Evolutionary conservation across 2,329 filamentous ascomycete genomes (phyloP).

Genomic region (Aspergillus terreus): DNA sequence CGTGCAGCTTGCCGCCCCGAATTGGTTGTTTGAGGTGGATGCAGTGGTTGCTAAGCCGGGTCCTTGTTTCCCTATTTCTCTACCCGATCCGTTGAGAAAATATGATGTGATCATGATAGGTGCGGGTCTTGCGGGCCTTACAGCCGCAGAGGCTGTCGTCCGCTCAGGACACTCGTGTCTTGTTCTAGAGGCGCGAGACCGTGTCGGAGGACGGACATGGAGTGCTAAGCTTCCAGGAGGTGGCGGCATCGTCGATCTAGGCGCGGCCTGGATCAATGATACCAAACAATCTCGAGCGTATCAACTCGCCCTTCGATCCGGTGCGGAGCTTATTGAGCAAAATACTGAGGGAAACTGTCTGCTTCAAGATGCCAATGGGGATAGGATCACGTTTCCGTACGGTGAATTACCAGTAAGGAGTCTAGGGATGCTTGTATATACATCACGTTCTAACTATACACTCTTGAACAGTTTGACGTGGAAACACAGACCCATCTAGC

Average conservation of each 20-base stretch:
- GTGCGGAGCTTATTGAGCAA: constrained; percentile 47
- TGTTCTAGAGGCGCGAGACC: constrained; percentile 42
- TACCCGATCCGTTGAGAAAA: too few relatives aligned
- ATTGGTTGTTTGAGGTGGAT: constrained; percentile 11
- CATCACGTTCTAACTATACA: not conserved
- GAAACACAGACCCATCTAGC: constrained; percentile 25
- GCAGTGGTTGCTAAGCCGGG: constrained; percentile 14
- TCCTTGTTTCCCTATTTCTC: too few relatives aligned
- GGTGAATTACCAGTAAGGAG: not conserved
- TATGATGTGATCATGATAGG: constrained; percentile 34
- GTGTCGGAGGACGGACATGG: constrained; percentile 43
- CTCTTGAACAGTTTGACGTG: constrained; percentile 8
- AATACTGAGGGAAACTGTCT: constrained; percentile 45
- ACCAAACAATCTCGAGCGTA: constrained; percentile 48
- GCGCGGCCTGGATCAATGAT: constrained; percentile 60
- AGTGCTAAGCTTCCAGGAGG: constrained; percentile 16
- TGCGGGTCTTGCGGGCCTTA: constrained; percentile 38
- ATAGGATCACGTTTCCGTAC: not conserved
- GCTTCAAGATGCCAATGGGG: constrained; percentile 31
- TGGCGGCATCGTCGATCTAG: constrained; percentile 44
- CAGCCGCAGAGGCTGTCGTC: constrained; percentile 29
- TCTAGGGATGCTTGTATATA: not conserved
- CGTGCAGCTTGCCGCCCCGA: constrained; percentile 30
- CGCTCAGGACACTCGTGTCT: constrained; percentile 29
- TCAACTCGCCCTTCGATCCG: constrained; percentile 26